phyloP scores from a whole-genome alignment of 2,329 filamentous ascomycete species.

The Cladosporium halotolerans region DNA sequence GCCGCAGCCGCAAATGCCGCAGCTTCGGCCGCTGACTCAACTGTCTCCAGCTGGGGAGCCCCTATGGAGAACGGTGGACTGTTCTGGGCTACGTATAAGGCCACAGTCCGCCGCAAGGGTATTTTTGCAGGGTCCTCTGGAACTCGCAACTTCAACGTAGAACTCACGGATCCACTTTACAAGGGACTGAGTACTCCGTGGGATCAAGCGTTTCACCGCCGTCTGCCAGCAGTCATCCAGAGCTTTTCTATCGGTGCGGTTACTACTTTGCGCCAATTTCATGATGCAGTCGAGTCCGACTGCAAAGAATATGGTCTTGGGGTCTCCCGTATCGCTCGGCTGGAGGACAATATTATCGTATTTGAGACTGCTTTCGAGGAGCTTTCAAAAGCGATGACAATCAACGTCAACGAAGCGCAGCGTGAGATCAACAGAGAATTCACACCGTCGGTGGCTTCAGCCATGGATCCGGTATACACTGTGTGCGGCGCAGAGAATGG shows the following conservation, averaged over 20 bases:
- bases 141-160: slow-evolving; percentile 36
- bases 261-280: slow-evolving; percentile 35
- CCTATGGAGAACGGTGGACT: slow-evolving; percentile 42
- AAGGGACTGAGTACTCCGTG: slow-evolving; percentile 37
- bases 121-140: slow-evolving; percentile 37
- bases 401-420: slow-evolving; percentile 41
- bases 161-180: slow-evolving; percentile 35
- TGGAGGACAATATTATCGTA: slow-evolving; percentile 37
- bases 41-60: slow-evolving; percentile 32
- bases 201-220: slow-evolving; percentile 39
- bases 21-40: slow-evolving; percentile 30
- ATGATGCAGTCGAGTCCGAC: slow-evolving; percentile 37
- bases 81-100: slow-evolving; percentile 50
- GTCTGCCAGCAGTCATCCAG: slow-evolving; percentile 37
- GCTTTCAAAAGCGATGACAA: slow-evolving; percentile 29
- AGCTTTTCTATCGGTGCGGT: slow-evolving; percentile 30
- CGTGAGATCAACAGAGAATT: slow-evolving; percentile 51
- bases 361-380: slow-evolving; percentile 39
- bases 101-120: slow-evolving; percentile 47
- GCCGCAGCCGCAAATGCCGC: slow-evolving; percentile 36
- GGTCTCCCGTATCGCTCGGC: slow-evolving; percentile 34
- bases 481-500: slow-evolving; percentile 40
- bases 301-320: slow-evolving; percentile 35
- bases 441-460: slow-evolving; percentile 40
- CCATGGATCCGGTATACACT: slow-evolving; percentile 45